Base-by-base conservation (phyloP, 2,329 filamentous ascomycete genomes). In the Zymoseptoria tritici region DNA sequence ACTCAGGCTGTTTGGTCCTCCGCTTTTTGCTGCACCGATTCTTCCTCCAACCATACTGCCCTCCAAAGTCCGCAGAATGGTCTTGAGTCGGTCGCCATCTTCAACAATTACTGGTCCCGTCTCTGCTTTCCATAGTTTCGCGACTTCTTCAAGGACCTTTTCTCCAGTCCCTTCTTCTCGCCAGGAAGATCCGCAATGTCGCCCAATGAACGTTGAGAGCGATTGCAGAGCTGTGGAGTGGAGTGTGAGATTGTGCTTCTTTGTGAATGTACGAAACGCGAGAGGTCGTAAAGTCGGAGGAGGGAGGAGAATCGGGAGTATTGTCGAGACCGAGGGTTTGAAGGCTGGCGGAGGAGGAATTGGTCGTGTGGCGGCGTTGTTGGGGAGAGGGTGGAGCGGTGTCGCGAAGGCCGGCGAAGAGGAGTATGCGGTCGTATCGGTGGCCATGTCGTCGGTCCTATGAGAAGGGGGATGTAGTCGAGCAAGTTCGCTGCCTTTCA, bases 141-240 rank as follows among this genome's bases (percentile, higher is more conserved):
- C 92, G 7, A 92, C 85, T 74, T 97, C 94, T 69, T 99, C 94
- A 42, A 99, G 78, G 11, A 97, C 90, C 66, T 87, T 88, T 74
- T 99, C 95, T 2, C 92, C 94, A 31, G 97, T 79, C 0, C 95
- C 93, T 73, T 96, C 91, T 77, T 97, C 92, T 68, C 93, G 85
- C 94, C 94, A 99, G 86, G 87, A 91, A 59, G 92, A 92, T 36
- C 94, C 94, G 73, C 94, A 99, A 74, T 96, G 89, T 67, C 90
- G 87, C 9, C 94, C 95, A 57, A 99, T 88, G 73, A 99, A 99
- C 1, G 84, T 82, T 20, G 94, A 92, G 31, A 99, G 81, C 53
- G 89, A 85, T 73, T 93, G 87, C 4, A 99, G 79, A 0, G 94
- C 91, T 0, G 91, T 85, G 0, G 93, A 94, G 7, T 90, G 92